Conservation (phyloP, 1,284 basidiomycete genomes). For the Puccinia triticina region DNA sequence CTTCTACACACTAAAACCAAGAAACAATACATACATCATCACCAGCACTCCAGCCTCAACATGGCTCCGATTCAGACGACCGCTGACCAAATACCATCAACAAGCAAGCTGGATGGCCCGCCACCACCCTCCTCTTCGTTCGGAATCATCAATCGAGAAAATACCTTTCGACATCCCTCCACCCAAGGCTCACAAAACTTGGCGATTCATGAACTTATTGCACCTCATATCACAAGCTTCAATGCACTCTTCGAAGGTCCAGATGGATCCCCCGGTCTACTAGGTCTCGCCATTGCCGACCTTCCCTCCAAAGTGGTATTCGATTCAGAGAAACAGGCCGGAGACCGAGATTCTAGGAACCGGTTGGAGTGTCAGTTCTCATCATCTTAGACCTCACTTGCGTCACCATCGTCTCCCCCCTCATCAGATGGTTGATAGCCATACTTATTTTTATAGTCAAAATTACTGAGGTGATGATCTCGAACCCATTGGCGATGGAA, state of each 20-base stretch:
- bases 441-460: slow-evolving; percentile 68
- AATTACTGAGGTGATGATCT: slow-evolving; percentile 83
- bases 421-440: background rate
- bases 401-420: background rate
- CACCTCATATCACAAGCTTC: slow-evolving; percentile 94
- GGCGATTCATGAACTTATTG: slow-evolving; percentile 88
- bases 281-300: slow-evolving; percentile 79
- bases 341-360: slow-evolving; percentile 58
- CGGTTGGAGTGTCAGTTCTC: slow-evolving; percentile 59
- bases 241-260: slow-evolving; percentile 83
- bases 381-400: background rate
- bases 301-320: slow-evolving; percentile 89
- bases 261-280: slow-evolving; percentile 75
- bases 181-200: slow-evolving; percentile 72
- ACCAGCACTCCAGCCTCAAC: background rate
- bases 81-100: slow-evolving; percentile 54
- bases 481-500: slow-evolving; percentile 83
- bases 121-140: slow-evolving; percentile 63
- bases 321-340: slow-evolving; percentile 68
- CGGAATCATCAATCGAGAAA: slow-evolving; percentile 81
- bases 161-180: slow-evolving; percentile 77
- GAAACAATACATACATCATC: no score
- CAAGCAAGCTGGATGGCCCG: slow-evolving; percentile 8
- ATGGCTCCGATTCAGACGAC: slow-evolving; percentile 40
- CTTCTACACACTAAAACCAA: no score